These are phyloP conservation scores for Stevia rebaudiana DNA, from an alignment of 140 eudicot genomes.

Conservation along the genomic window DNA sequence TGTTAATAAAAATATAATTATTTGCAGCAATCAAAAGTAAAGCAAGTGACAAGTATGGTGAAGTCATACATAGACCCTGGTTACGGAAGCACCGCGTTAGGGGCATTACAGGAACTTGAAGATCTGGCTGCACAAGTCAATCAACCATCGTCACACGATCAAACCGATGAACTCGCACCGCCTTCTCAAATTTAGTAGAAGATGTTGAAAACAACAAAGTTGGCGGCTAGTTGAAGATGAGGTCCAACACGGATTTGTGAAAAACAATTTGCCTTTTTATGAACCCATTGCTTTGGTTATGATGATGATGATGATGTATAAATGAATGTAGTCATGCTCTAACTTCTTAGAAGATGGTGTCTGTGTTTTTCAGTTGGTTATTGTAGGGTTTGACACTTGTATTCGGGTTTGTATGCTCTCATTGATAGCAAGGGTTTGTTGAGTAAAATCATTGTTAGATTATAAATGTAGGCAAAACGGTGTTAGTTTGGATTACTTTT, in stretches of 20 bases:
- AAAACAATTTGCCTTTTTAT: neutral
- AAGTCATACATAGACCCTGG: constrained; percentile 44
- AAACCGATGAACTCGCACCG: constrained; percentile 25
- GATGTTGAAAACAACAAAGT: constrained; percentile 10
- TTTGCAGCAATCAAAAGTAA: constrained; percentile 61
- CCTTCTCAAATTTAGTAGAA: constrained; percentile 1
- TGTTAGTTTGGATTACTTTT: too few species aligned
- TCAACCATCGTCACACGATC: constrained; percentile 33
- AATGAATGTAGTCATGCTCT: constrained; percentile 23
- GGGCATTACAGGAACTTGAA: constrained; percentile 64
- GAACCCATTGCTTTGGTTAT: constrained; percentile 16
- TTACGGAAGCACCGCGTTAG: constrained; percentile 37
- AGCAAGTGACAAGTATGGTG: constrained; percentile 37
- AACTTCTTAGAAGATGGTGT: constrained; percentile 25
- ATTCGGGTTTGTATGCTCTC: constrained; percentile 1
- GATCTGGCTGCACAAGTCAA: constrained; percentile 36
- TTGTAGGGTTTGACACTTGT: constrained; percentile 23
- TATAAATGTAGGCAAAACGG: too few species aligned
- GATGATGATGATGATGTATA: too few species aligned
- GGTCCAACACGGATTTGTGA: neutral
- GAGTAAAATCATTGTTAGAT: neutral
- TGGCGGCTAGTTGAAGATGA: neutral
- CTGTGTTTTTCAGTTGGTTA: constrained; percentile 8
- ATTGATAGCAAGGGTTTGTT: neutral
- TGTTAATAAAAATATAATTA: too few species aligned